A percentile compares a stretch with the other conserved stretches of the same genome.
phyloP scores from a whole-genome alignment of 2,329 filamentous ascomycete genomes.

The Hyphodiscus sp. region DNA sequence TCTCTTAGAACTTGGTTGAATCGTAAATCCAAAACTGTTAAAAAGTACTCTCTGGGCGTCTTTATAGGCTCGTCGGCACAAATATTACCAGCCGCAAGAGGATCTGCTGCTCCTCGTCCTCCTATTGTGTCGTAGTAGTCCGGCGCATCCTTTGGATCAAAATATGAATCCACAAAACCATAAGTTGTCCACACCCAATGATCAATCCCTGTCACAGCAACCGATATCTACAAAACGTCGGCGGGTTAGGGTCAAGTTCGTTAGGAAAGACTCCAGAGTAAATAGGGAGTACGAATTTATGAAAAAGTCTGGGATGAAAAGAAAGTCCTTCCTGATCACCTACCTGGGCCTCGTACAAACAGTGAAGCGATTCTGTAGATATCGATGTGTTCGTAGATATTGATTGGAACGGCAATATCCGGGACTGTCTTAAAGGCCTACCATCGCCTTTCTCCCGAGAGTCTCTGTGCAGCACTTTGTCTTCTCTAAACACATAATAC shows the following conservation, averaged over 20 bases:
- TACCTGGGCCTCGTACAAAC: slow-evolving; percentile 5
- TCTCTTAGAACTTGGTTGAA: background rate
- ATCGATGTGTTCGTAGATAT: background rate
- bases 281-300: too few relatives aligned
- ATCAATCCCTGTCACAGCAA: slow-evolving; percentile 6
- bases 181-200: slow-evolving; percentile 3
- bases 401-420: slow-evolving; percentile 1
- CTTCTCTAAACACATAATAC: slow-evolving; percentile 9
- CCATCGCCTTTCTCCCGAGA: background rate
- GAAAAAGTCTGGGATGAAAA: too few relatives aligned
- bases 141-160: background rate
- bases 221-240: too few relatives aligned
- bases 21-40: slow-evolving; percentile 1
- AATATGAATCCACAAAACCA: slow-evolving; percentile 3
- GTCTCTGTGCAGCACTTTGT: background rate
- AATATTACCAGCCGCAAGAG: slow-evolving; percentile 2
- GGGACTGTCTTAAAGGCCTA: slow-evolving; percentile 2
- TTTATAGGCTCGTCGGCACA: background rate
- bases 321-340: too few relatives aligned
- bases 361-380: too few relatives aligned
- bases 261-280: too few relatives aligned
- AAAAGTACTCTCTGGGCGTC: slow-evolving; percentile 8
- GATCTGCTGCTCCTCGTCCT: slow-evolving; percentile 5
- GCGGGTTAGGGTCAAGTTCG: too few relatives aligned
- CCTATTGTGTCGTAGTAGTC: background rate